Conservation (phyloP, 2,329 filamentous ascomycete species). For the Arthroderma sp. region DNA sequence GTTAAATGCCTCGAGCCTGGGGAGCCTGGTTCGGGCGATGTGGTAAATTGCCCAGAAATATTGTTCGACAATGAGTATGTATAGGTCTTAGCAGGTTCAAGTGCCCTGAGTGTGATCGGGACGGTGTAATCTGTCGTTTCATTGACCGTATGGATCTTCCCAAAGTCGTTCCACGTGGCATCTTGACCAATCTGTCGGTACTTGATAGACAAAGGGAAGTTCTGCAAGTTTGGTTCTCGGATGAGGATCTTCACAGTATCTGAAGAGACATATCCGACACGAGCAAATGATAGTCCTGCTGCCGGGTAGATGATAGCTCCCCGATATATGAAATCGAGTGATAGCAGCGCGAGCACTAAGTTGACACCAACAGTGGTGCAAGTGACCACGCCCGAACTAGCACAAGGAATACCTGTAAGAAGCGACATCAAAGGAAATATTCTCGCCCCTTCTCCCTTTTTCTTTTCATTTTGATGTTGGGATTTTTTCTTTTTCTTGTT, state of each 20-base stretch:
- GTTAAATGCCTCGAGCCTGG: constrained; percentile 60
- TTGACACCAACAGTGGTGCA: constrained; percentile 61
- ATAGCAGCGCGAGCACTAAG: constrained; percentile 51
- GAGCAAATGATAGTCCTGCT: constrained; percentile 68
- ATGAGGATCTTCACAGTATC: constrained; percentile 68
- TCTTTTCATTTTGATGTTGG: too few species aligned
- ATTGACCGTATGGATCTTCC: constrained; percentile 51
- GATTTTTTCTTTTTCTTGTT: too few species aligned
- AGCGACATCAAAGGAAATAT: constrained; percentile 47
- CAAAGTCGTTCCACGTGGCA: constrained; percentile 50
- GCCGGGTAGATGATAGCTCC: constrained; percentile 56
- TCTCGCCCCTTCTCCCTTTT: too few species aligned
- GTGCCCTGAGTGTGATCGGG: constrained; percentile 51
- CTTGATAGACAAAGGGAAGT: constrained; percentile 63
- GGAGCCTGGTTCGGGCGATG: constrained; percentile 58
- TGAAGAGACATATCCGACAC: constrained; percentile 76
- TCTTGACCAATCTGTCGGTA: constrained; percentile 29
- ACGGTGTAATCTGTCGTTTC: constrained; percentile 74
- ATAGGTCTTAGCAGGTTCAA: constrained; percentile 61
- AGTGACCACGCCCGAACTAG: constrained; percentile 54
- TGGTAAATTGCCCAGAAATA: constrained; percentile 66
- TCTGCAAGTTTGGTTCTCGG: constrained; percentile 63
- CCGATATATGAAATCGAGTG: constrained; percentile 65
- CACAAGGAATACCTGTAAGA: constrained; percentile 61
- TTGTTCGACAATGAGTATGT: constrained; percentile 80